Conservation (phyloP, 2,329 filamentous ascomycete species). For the Diplocarpon mali region DNA sequence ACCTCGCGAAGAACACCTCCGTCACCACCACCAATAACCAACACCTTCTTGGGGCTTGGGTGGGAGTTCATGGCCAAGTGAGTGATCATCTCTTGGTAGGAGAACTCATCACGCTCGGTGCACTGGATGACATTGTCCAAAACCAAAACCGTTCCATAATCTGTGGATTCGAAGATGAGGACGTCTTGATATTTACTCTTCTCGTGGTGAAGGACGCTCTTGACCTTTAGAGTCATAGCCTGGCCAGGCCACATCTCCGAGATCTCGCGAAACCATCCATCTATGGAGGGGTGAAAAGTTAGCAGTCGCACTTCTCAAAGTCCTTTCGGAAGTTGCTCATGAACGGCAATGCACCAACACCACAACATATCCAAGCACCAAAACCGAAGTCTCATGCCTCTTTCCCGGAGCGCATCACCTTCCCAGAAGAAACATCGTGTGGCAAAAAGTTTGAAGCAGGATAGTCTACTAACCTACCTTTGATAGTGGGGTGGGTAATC, state of each 20-base stretch:
- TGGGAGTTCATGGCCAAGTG: constrained; percentile 98
- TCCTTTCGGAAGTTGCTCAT: no score
- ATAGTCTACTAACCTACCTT: constrained; percentile 34
- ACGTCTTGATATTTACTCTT: constrained; percentile 99
- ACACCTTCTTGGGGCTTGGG: constrained; percentile 94
- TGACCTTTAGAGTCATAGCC: constrained; percentile 96
- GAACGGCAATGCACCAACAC: not conserved
- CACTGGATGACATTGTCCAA: constrained; percentile 98
- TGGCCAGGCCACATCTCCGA: constrained; percentile 98
- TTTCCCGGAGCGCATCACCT: not conserved
- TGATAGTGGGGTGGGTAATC: constrained; percentile 46
- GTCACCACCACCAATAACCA: constrained; percentile 96
- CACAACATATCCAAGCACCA: not conserved
- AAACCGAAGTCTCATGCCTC: not conserved
- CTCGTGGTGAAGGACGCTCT: constrained; percentile 97
- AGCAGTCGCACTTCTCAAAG: not conserved
- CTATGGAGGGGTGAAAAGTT: constrained; percentile 28
- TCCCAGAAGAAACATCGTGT: not conserved
- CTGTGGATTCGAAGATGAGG: constrained; percentile 94
- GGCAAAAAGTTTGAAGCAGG: constrained; percentile 1
- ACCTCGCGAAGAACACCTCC: constrained; percentile 96
- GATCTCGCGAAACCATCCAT: constrained; percentile 99
- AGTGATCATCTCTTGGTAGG: constrained; percentile 99
- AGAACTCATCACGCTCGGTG: constrained; percentile 98
- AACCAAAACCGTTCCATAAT: constrained; percentile 92